Evolutionary conservation across 83 land plant species (phyloP).

Genomic region (Diphasiastrum complanatum): DNA sequence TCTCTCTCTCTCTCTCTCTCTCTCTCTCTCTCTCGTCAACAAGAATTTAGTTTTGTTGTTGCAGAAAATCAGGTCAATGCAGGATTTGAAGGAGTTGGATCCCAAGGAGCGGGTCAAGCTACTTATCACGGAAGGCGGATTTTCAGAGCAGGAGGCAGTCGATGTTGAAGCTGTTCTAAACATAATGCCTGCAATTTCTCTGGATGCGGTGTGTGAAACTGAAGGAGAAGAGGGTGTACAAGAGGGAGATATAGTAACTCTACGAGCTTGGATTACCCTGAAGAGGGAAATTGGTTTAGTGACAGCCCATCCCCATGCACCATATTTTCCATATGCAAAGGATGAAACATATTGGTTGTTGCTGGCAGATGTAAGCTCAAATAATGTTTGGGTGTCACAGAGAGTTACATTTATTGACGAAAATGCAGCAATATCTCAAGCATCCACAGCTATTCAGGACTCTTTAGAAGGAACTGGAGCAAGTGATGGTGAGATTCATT

Average conservation of each 20-base stretch:
- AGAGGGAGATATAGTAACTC: slow-evolving; percentile 81
- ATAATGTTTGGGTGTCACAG: slow-evolving; percentile 82
- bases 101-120: slow-evolving; percentile 56
- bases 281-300: slow-evolving; percentile 58
- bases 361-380: slow-evolving; percentile 63
- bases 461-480: slow-evolving; percentile 71
- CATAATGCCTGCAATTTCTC: slow-evolving; percentile 66
- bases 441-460: slow-evolving; percentile 69
- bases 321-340: slow-evolving; percentile 68
- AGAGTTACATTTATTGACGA: slow-evolving; percentile 83
- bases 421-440: slow-evolving; percentile 56
- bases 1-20: too few relatives aligned
- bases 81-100: slow-evolving; percentile 58
- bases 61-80: slow-evolving; percentile 75
- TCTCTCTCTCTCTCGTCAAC: too few relatives aligned
- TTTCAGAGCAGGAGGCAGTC: slow-evolving; percentile 45
- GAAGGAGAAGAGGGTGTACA: slow-evolving; percentile 97
- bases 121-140: slow-evolving; percentile 53
- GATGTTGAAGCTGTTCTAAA: slow-evolving; percentile 80
- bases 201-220: slow-evolving; percentile 76
- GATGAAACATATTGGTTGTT: slow-evolving; percentile 86
- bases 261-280: slow-evolving; percentile 77
- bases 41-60: too few relatives aligned
- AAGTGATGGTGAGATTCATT: slow-evolving; percentile 38
- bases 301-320: slow-evolving; percentile 79